Base-by-base conservation (phyloP, 805 yeast genomes). In the Saccharomycopsis sp. region DNA sequence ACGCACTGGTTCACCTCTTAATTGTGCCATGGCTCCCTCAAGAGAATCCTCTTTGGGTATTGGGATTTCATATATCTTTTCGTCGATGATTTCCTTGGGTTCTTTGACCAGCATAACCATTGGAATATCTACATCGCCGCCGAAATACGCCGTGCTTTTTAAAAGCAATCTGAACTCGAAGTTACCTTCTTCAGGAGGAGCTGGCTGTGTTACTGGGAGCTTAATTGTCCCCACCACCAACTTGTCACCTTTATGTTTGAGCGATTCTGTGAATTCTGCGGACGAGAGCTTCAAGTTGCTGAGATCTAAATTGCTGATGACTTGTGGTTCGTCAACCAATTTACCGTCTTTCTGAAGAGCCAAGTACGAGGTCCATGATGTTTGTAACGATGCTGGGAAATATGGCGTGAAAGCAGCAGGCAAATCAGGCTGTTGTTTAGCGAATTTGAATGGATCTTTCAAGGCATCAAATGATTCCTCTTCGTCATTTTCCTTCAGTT, bases 61-160 rank as follows among this genome's bases (percentile, higher is more conserved):
- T 14, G 61, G 58, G 56, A 86, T 82, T 56, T 79, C 89, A 58
- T 81, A 77, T 72, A 55, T 81, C 83, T 52, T 72, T 2, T 70
- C 74, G 14, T 67, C 70, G n/a, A 70, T 74, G 7, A 69, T 57
- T 65, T 72, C 68, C 54, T 85, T 80, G 38, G 85, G 80, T 22
- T 81, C 77, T 64, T 80, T 77, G 41, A 92, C 96, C n/a, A 79
- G 75, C 85, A 92, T 79, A 23, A 74, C 73, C 53, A 89, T 72
- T 8, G 92, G 86, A 61, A 85, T 79, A 63, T 86, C 89, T 23
- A 89, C 69, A 69, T 93, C 97, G 19, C 82, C 73, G 3, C 97
- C 96, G 69, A 89, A 89, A 70, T 89, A 92, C 52, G 87, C 84
- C 56, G 87, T 79, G 57, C 87, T 85, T 67, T 84, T 83, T 67